Evolutionary conservation across 2,329 filamentous ascomycete species (phyloP).

Genomic region (Drechslerella stenobrocha): DNA sequence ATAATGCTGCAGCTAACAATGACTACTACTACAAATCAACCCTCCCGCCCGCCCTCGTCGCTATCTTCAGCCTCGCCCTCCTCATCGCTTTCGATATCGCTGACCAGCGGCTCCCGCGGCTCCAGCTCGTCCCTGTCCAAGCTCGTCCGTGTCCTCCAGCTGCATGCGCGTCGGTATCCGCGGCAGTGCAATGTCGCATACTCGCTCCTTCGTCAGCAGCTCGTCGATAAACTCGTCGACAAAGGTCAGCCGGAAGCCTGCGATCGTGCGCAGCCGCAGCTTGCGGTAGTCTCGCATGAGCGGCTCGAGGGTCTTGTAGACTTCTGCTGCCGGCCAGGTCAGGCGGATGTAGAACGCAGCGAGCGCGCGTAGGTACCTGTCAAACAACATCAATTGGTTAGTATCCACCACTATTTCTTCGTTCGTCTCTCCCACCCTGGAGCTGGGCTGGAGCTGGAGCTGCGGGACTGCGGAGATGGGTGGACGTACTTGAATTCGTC

Average conservation of each 20-base stretch:
- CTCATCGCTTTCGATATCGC: slow-evolving; percentile 71
- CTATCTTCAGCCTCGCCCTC: slow-evolving; percentile 61
- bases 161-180: slow-evolving; percentile 81
- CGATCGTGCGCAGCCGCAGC: slow-evolving; percentile 73
- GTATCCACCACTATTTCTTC: neutral
- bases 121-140: slow-evolving; percentile 88
- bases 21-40: slow-evolving; percentile 40
- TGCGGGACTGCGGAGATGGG: too few relatives aligned
- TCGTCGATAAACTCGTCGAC: slow-evolving; percentile 95
- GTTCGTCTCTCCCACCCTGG: neutral
- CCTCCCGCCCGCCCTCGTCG: slow-evolving; percentile 54
- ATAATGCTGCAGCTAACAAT: slow-evolving; percentile 1
- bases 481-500: slow-evolving; percentile 69
- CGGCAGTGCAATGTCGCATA: slow-evolving; percentile 89
- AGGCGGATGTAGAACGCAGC: slow-evolving; percentile 92
- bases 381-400: slow-evolving; percentile 57
- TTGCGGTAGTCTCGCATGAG: slow-evolving; percentile 81
- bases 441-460: slow-evolving; percentile 13
- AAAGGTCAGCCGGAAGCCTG: slow-evolving; percentile 74
- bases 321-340: slow-evolving; percentile 77
- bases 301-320: slow-evolving; percentile 79
- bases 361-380: slow-evolving; percentile 79
- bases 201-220: slow-evolving; percentile 79
- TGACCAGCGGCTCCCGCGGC: slow-evolving; percentile 74
- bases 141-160: slow-evolving; percentile 82